These are phyloP conservation scores for Diphasiastrum complanatum DNA, from an alignment of 83 land plant species.

Conservation along the genomic window DNA sequence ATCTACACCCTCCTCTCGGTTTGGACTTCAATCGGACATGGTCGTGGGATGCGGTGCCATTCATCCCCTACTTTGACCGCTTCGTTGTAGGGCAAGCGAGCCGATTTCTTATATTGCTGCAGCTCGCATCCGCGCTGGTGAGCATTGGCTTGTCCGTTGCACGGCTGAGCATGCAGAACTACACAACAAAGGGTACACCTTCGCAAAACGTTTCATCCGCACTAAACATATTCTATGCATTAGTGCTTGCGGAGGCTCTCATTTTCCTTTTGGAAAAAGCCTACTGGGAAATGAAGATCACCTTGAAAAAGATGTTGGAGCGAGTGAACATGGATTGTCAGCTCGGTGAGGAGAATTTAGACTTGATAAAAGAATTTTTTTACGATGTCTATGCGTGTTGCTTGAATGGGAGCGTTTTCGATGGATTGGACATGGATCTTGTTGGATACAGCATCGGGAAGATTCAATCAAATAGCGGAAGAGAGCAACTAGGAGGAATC, in stretches of 20 bases:
- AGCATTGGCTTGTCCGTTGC: constrained; percentile 49
- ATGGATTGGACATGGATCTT: constrained; percentile 80
- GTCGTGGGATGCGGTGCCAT: constrained; percentile 41
- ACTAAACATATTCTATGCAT: constrained; percentile 53
- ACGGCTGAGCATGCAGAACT: constrained; percentile 48
- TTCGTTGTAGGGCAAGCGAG: constrained; percentile 48
- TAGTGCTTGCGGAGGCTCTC: constrained; percentile 60
- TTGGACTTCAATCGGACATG: constrained; percentile 28
- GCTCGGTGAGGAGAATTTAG: constrained; percentile 21
- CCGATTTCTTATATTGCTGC: constrained; percentile 53
- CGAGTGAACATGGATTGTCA: constrained; percentile 46
- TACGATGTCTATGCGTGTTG: constrained; percentile 68
- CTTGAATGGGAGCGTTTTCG: constrained; percentile 69
- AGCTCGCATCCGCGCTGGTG: constrained; percentile 50
- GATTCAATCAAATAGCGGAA: constrained; percentile 34
- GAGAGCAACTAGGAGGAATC: constrained; percentile 62
- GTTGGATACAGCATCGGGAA: constrained; percentile 51
- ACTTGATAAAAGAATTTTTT: constrained; percentile 49
- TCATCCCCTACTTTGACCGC: constrained; percentile 49
- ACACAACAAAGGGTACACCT: constrained; percentile 33
- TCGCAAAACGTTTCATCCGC: constrained; percentile 21
- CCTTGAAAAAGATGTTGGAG: constrained; percentile 33
- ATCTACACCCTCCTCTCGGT: too few relatives aligned
- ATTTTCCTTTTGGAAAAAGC: constrained; percentile 64
- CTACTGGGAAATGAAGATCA: constrained; percentile 70